Conservation (phyloP, 1,284 basidiomycete species). For the Afroboletus lepidellus region DNA sequence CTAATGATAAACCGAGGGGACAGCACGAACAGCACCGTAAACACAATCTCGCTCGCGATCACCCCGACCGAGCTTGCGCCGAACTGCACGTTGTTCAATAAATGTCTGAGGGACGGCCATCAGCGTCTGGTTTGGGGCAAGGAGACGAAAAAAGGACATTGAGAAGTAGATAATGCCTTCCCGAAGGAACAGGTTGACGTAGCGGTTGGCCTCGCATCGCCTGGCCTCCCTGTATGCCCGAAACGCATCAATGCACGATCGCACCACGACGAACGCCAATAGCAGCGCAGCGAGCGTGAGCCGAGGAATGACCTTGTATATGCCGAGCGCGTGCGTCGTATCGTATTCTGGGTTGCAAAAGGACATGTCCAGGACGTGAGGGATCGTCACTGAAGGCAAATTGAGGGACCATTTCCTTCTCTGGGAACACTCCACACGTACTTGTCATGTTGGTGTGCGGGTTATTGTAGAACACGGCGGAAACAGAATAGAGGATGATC, state of each 20-base stretch:
- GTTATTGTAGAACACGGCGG: slow-evolving; percentile 10
- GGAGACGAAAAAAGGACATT: slow-evolving; percentile 15
- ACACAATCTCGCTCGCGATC: neutral
- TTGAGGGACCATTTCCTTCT: neutral
- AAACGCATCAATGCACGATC: slow-evolving; percentile 11
- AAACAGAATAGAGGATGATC: slow-evolving; percentile 7
- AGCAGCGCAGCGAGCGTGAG: slow-evolving; percentile 20
- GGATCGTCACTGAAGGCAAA: slow-evolving; percentile 12
- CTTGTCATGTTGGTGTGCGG: slow-evolving; percentile 13
- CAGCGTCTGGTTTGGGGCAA: neutral
- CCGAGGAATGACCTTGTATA: slow-evolving; percentile 16
- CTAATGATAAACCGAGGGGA: slow-evolving; percentile 23
- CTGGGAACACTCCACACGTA: neutral
- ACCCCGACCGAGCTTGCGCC: neutral
- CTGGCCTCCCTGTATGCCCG: slow-evolving; percentile 11
- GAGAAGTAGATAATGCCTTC: slow-evolving; percentile 9
- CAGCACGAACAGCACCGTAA: slow-evolving; percentile 2
- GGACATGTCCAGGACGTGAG: slow-evolving; percentile 18
- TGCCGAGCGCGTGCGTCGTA: slow-evolving; percentile 4
- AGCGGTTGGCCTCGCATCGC: slow-evolving; percentile 18
- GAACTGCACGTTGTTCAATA: slow-evolving; percentile 13
- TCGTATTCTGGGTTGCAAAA: slow-evolving; percentile 12
- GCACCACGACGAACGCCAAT: slow-evolving; percentile 11
- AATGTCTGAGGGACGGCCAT: slow-evolving; percentile 6
- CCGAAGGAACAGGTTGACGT: slow-evolving; percentile 11